Percentiles rank a stretch among this genome's conserved stretches.
Evolutionary conservation across 495 filamentous ascomycete species (phyloP).

Genomic region (Talaromyces proteolyticus): DNA sequence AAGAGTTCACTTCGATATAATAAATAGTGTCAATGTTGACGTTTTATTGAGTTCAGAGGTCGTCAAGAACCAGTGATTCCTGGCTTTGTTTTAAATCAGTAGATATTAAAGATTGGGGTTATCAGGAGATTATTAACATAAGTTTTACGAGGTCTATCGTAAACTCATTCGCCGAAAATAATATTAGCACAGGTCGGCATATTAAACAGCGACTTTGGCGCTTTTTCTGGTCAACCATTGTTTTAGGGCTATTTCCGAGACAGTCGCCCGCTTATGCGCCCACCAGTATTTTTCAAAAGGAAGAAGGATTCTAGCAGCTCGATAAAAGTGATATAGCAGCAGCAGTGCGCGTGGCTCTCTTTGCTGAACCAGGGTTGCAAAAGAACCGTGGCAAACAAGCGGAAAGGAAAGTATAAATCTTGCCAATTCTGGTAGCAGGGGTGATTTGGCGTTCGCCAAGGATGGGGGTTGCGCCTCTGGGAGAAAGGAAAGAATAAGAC

Average conservation of each 20-base stretch:
- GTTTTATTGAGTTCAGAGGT: too few relatives aligned
- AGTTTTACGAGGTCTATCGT: too few relatives aligned
- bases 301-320: not conserved
- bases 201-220: too few relatives aligned
- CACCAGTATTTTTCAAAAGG: not conserved
- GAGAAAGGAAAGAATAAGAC: conserved; percentile 2
- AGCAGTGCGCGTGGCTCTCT: not conserved
- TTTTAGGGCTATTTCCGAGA: not conserved
- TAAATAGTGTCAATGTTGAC: too few relatives aligned
- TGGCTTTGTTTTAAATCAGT: too few relatives aligned
- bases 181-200: too few relatives aligned
- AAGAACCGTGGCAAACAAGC: not conserved
- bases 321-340: conserved; percentile 3
- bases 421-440: not conserved
- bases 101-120: too few relatives aligned
- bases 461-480: not conserved
- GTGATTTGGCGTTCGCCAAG: not conserved
- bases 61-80: too few relatives aligned
- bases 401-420: conserved; percentile 2
- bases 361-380: conserved; percentile 1
- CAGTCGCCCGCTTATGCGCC: conserved; percentile 1
- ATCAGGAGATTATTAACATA: too few relatives aligned
- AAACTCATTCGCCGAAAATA: too few relatives aligned
- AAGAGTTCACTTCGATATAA: too few relatives aligned
- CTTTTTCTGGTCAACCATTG: not conserved